Evolutionary conservation across 805 yeast genomes (phyloP).

Genomic region (Yamadazyma phyllophila): DNA sequence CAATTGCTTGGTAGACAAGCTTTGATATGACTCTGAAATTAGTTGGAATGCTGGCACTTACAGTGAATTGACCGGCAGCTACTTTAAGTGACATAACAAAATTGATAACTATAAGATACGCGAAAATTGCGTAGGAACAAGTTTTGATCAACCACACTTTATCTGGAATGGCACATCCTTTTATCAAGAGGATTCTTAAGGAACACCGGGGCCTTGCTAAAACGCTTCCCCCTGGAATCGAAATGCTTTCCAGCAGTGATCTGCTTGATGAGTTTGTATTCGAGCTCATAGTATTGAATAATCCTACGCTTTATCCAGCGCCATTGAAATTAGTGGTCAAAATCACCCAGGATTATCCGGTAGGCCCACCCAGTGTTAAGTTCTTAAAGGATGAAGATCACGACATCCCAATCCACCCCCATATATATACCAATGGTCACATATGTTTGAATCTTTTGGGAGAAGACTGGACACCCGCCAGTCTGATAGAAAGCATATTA

Average conservation of each 20-base stretch:
- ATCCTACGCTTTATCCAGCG: constrained; percentile 13
- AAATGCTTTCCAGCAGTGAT: constrained; percentile 18
- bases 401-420: constrained; percentile 67
- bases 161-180: constrained; percentile 23
- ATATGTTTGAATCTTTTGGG: constrained; percentile 70
- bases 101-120: background rate
- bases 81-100: constrained; percentile 6
- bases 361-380: constrained; percentile 55
- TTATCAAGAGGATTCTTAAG: constrained; percentile 26
- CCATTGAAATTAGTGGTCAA: constrained; percentile 42
- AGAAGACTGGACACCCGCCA: constrained; percentile 66
- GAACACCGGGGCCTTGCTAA: constrained; percentile 21
- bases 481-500: constrained; percentile 46
- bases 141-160: background rate
- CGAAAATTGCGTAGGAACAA: background rate
- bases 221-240: constrained; percentile 22
- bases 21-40: constrained; percentile 61
- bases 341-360: constrained; percentile 51
- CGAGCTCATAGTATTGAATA: constrained; percentile 17
- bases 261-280: constrained; percentile 22
- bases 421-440: constrained; percentile 72
- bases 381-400: constrained; percentile 27
- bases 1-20: constrained; percentile 64
- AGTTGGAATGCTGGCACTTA: constrained; percentile 57
- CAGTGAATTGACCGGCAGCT: constrained; percentile 69